phyloP scores from a whole-genome alignment of 176 grass and related monocot genomes.

The Cymbopogon citratus region DNA sequence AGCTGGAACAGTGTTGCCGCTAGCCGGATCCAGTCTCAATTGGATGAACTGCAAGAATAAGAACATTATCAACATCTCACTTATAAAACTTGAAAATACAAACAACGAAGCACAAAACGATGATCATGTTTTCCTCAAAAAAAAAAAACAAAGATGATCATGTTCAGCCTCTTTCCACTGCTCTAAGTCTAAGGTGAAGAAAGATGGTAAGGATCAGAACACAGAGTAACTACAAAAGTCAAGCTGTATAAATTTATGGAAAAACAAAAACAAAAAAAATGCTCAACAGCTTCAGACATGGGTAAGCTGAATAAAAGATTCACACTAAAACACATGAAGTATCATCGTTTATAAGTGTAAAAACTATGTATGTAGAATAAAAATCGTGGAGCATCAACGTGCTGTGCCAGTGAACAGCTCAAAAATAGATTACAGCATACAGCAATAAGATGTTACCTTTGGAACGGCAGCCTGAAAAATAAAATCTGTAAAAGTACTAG shows the following conservation, averaged over 20 bases:
- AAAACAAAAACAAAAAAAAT: background rate
- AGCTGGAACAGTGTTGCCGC: conserved; percentile 59
- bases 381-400: background rate
- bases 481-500: conserved; percentile 67
- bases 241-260: background rate
- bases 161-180: background rate
- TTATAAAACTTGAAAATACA: background rate
- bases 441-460: conserved; percentile 52
- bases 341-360: background rate
- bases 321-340: background rate
- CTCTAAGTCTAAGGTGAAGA: background rate
- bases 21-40: conserved; percentile 77
- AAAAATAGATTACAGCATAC: conserved; percentile 6
- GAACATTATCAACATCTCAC: background rate
- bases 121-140: no score
- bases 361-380: background rate
- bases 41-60: conserved; percentile 67
- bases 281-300: background rate
- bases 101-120: background rate
- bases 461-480: conserved; percentile 97
- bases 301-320: background rate
- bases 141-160: no score
- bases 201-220: background rate
- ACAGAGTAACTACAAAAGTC: background rate
- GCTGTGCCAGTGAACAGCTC: background rate